Evolutionary conservation across 495 filamentous ascomycete genomes (phyloP), one percentile per base, ranked within the genome.

Genomic region (Xylaria scruposa): DNA sequence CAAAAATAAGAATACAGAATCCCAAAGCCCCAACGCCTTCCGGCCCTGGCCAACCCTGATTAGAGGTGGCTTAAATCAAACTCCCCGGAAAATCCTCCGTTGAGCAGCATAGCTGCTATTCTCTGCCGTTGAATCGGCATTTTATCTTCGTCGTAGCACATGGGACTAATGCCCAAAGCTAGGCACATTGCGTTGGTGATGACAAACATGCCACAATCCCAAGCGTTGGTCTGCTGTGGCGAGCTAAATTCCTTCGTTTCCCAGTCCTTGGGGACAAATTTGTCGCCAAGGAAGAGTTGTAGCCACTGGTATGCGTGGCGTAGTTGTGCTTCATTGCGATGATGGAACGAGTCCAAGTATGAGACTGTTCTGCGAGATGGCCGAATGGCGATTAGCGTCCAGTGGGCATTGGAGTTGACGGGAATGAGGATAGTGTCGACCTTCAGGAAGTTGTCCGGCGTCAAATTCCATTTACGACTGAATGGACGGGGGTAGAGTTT

Each of bases 181-280:
- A 94, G 76, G 74, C 90, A 92, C 68, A 93, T 90, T 44, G 90
- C 90, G 44, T 92, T 94, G 0, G 91, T 91, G 24, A 92, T 86
- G 5, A 90, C 85, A 75, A 95, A 97, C 3, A 94, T 91, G 7
- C 94, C 94, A 71, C 94, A 97, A 76, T 97, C 94, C 70, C 82
- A 89, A 0, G 86, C 86, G 74, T 97, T 97, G 60, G 82, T 82
- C 73, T 97, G 94, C 9, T 74, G 77, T 0, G 90, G 89, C 6
- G 79, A 79, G 0, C 75, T 80, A 8, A 83, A 81, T 2, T 84
- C 77, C 2, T 88, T 79, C 0, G 84, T 78, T 2, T 73, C 79
- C 94, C 94, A 97, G 42, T 96, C 91, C 0, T 79, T 79, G 24
- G 85, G 86, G 9, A 84, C 79, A 71, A 86, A 95, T 17, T 80